These are phyloP conservation scores for Colletotrichum falcatum DNA, from an alignment of 2,329 filamentous ascomycete genomes.

Conservation along the genomic window DNA sequence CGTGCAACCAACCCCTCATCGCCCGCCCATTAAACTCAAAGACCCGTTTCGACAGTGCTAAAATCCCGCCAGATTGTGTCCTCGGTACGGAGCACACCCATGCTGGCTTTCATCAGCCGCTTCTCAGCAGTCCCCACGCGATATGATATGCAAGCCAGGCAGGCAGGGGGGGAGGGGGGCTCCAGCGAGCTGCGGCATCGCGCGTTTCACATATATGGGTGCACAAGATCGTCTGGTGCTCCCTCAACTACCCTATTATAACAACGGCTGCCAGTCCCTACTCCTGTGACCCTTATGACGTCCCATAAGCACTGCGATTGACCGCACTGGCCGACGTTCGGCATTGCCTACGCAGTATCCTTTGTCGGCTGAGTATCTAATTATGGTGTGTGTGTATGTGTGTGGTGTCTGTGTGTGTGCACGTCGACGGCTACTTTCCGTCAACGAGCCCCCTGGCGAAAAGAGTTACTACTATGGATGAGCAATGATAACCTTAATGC, in stretches of 20 bases:
- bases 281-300: slow-evolving; percentile 32
- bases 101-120: slow-evolving; percentile 25
- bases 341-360: background rate
- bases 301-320: slow-evolving; percentile 10
- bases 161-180: background rate
- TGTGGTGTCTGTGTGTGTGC: too few species aligned
- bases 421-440: slow-evolving; percentile 38
- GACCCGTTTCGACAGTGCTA: slow-evolving; percentile 13
- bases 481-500: slow-evolving; percentile 36
- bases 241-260: slow-evolving; percentile 19
- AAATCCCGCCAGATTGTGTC: slow-evolving; percentile 6
- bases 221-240: slow-evolving; percentile 38
- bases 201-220: slow-evolving; percentile 36
- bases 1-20: too few species aligned
- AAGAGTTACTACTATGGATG: slow-evolving; percentile 14
- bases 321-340: slow-evolving; percentile 7
- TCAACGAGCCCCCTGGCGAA: slow-evolving; percentile 2
- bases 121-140: slow-evolving; percentile 31
- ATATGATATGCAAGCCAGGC: slow-evolving; percentile 7
- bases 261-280: too few species aligned
- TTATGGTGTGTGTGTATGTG: too few species aligned
- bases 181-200: slow-evolving; percentile 24
- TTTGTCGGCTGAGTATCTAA: background rate
- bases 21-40: background rate
- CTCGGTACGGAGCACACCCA: slow-evolving; percentile 15